Conservation (phyloP, 305 asterid genomes). For the Fraxinus nigra region DNA sequence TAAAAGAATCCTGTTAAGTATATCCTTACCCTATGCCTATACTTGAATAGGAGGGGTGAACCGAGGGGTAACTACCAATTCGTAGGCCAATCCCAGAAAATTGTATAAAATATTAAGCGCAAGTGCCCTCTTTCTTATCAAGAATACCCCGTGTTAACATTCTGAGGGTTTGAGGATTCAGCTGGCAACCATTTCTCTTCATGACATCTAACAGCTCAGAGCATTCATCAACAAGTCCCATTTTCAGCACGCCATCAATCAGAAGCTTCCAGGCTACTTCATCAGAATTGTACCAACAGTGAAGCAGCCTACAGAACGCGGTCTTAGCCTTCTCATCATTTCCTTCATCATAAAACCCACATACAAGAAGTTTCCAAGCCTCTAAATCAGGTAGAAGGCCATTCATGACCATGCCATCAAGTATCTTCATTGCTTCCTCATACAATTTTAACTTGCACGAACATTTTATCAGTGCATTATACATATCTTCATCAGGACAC, state of each 20-base stretch:
- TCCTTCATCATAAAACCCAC: conserved; percentile 63
- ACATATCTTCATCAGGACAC: conserved; percentile 48
- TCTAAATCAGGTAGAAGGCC: conserved; percentile 59
- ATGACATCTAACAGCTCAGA: conserved; percentile 55
- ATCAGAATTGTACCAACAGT: conserved; percentile 64
- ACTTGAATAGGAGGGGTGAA: not conserved
- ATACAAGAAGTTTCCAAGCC: conserved; percentile 52
- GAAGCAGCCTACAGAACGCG: conserved; percentile 49
- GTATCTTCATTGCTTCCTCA: conserved; percentile 46
- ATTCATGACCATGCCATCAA: conserved; percentile 46
- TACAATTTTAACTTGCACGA: conserved; percentile 58
- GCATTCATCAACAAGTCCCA: conserved; percentile 48
- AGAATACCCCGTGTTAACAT: conserved; percentile 58
- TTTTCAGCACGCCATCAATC: conserved; percentile 68
- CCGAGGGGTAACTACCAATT: not conserved
- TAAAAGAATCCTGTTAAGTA: not conserved
- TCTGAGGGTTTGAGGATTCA: conserved; percentile 51
- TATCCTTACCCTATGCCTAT: not conserved
- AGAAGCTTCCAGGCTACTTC: conserved; percentile 76
- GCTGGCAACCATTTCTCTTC: conserved; percentile 57
- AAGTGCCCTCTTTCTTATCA: conserved; percentile 27
- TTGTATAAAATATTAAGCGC: not conserved
- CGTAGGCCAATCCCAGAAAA: not conserved
- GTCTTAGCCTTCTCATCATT: conserved; percentile 47
- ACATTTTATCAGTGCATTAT: conserved; percentile 47